Base-by-base conservation (phyloP, 75 land plant species). In the Selaginella moellendorffii region DNA sequence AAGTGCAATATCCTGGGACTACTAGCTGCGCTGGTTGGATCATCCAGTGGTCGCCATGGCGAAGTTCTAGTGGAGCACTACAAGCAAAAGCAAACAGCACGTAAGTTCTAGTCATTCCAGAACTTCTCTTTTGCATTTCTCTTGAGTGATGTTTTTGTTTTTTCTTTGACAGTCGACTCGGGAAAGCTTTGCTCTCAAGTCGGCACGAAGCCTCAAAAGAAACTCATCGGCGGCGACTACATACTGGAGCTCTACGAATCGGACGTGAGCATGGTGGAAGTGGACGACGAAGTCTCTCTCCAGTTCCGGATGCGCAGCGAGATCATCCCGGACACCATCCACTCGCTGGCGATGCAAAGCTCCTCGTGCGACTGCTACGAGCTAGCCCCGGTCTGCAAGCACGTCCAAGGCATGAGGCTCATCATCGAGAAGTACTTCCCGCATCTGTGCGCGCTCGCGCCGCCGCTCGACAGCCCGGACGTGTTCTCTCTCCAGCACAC, bases 61-160 rank as follows among this genome's bases (percentile, higher is more conserved):
- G 59, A 25, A 19, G 24, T 24, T 56, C 59, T 56, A 21, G 59
- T 56, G 2, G 59, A 56, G 5, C 59, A 56, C 59, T 56, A 56
- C 24, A 56, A 56, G 24, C 59, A 21, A 21, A 56, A 56, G 21
- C 59, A 21, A 25, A 19, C 59, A 21, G 2, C 19, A 21, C 2
- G 59, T 56, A 56, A 56, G 59, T 19, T 19, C 5, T 36, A 36
- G 5, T 36, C 46, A 36, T 5, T 36, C 5, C 46, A 36, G 5
- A 14, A 36, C 46, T 36, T 5, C 10, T 36, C 14, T 5, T 36
- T 5, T 36, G 14, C 46, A 36, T 5, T 36, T 36, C 5, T 5
- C 14, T 5, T 36, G 5, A 36, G 10, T 36, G 14, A 14, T 36
- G 14, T 36, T 5, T 36, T 36, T 5, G 14, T 14, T 36, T 5